Conservation (phyloP, 2,329 filamentous ascomycete genomes). For the Botrytis porri region DNA sequence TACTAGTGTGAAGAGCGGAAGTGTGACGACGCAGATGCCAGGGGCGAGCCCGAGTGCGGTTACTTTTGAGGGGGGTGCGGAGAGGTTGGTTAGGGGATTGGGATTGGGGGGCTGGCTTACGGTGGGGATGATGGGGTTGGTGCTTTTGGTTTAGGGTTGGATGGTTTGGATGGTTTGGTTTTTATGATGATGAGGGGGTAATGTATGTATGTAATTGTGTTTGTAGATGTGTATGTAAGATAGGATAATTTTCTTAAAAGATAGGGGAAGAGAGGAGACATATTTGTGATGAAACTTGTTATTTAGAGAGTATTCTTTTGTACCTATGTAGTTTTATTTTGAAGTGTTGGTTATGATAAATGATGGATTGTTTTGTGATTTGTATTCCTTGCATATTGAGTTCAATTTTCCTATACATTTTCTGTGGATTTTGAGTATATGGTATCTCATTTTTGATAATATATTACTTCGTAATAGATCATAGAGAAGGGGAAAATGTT, state of each 20-base stretch:
- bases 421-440: not conserved
- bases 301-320: not conserved
- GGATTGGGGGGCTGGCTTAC: not conserved
- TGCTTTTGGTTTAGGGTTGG: not conserved
- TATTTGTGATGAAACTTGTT: not conserved
- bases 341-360: not conserved
- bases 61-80: not conserved
- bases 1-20: not conserved
- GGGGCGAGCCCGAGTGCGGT: not conserved
- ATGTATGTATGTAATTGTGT: not conserved
- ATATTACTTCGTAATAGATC: not conserved
- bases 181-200: not conserved
- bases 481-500: not conserved
- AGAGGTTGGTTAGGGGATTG: not conserved
- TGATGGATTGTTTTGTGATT: too few relatives aligned
- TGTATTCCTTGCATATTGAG: not conserved
- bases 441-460: fast-evolving
- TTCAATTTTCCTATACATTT: fast-evolving
- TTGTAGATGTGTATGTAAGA: not conserved
- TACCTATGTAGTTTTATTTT: not conserved
- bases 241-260: not conserved
- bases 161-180: not conserved
- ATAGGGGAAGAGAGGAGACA: too few relatives aligned
- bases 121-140: not conserved
- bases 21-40: not conserved